These are phyloP conservation scores for Verticillium longisporum DNA, from an alignment of 2,329 filamentous ascomycete genomes.

Conservation along the genomic window DNA sequence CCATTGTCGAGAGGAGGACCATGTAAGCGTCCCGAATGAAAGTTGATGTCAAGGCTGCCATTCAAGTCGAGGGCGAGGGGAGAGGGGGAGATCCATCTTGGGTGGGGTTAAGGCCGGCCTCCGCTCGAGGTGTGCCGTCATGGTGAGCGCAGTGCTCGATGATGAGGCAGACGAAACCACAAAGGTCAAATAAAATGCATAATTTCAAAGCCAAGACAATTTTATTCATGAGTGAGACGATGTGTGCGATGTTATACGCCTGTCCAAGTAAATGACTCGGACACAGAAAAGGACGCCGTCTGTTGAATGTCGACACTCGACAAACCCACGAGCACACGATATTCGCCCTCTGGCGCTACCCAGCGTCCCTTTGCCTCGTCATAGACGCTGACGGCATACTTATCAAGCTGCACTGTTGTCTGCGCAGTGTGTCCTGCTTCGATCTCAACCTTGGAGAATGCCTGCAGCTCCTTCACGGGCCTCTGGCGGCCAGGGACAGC, in stretches of 20 bases:
- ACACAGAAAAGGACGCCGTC: background rate
- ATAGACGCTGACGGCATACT: slow-evolving; percentile 3
- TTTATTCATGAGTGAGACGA: background rate
- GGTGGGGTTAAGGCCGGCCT: background rate
- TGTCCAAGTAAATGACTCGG: background rate
- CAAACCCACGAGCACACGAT: background rate
- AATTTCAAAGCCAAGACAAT: background rate
- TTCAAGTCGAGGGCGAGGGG: background rate
- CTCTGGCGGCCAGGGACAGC: background rate
- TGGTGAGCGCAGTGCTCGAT: background rate
- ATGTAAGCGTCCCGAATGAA: slow-evolving; percentile 17
- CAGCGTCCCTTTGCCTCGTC: background rate
- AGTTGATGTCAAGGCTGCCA: background rate
- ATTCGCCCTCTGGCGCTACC: background rate
- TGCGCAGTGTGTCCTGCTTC: background rate
- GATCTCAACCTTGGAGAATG: background rate
- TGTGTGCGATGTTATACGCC: background rate
- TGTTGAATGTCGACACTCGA: background rate
- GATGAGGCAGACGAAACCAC: background rate
- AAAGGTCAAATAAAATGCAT: background rate
- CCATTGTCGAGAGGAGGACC: slow-evolving; percentile 54
- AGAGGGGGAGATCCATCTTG: background rate
- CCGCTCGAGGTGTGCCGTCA: background rate
- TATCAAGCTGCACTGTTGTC: background rate
- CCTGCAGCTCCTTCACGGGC: background rate